phyloP scores from a whole-genome alignment of 129 eudicot genomes.

The Pulicaria dysenterica region DNA sequence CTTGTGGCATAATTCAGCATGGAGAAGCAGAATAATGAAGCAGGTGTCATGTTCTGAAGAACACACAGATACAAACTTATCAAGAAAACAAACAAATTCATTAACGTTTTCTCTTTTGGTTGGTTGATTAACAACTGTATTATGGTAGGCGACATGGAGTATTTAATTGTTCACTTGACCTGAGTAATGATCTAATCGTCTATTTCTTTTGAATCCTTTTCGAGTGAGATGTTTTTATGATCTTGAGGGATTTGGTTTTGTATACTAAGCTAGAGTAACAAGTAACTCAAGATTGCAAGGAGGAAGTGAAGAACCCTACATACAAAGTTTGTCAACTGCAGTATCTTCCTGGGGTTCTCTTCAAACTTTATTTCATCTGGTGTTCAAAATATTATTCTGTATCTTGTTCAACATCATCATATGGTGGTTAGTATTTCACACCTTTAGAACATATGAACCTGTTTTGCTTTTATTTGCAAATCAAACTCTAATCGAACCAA shows the following conservation, averaged over 20 bases:
- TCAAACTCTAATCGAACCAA: neutral
- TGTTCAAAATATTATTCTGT: conserved; percentile 70
- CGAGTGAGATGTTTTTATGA: neutral
- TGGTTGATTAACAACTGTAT: neutral
- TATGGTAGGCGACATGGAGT: neutral
- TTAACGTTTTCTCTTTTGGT: neutral
- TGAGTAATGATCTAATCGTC: neutral
- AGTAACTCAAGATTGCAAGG: conserved; percentile 64
- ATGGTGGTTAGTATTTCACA: conserved; percentile 62
- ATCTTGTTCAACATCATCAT: conserved; percentile 75
- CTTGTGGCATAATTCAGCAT: too few species aligned
- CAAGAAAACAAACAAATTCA: neutral
- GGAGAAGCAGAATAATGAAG: too few species aligned
- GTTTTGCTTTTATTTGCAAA: neutral
- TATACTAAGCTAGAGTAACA: conserved; percentile 64
- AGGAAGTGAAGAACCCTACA: conserved; percentile 55
- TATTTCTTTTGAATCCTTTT: neutral
- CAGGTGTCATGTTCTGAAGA: neutral
- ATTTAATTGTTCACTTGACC: neutral
- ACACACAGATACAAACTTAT: neutral
- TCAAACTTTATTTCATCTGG: conserved; percentile 95
- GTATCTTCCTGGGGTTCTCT: conserved; percentile 81
- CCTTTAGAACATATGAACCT: neutral
- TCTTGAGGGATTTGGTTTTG: conserved; percentile 23
- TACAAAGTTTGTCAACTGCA: conserved; percentile 76